Conservation (phyloP, 2,329 filamentous ascomycete genomes). For the Elsinoe batatas region DNA sequence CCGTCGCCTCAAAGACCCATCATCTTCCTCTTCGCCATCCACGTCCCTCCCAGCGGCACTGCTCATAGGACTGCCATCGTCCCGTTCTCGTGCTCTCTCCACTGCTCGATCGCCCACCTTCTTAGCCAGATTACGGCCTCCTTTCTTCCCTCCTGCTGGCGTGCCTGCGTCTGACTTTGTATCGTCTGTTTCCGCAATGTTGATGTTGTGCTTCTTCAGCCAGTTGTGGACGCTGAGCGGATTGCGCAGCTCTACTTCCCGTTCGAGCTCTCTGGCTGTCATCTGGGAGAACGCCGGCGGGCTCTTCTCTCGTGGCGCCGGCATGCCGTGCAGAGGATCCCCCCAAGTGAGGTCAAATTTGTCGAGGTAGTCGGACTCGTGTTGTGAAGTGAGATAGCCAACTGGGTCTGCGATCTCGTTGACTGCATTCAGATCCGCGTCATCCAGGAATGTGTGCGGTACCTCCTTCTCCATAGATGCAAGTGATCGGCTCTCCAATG, state of each 20-base stretch:
- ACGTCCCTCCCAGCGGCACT: conserved; percentile 27
- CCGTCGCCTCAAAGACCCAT: conserved; percentile 27
- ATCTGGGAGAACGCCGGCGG: conserved; percentile 35
- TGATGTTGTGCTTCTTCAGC: conserved; percentile 42
- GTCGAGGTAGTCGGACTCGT: conserved; percentile 64
- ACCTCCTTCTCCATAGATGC: conserved; percentile 32
- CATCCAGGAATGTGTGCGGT: conserved; percentile 24
- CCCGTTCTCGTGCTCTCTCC: conserved; percentile 24
- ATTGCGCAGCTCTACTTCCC: conserved; percentile 54
- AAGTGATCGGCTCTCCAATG: conserved; percentile 23
- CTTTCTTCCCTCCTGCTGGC: conserved; percentile 70
- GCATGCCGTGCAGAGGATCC: conserved; percentile 35
- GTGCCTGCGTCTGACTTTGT: conserved; percentile 42
- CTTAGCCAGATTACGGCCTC: conserved; percentile 26
- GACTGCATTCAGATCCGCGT: conserved; percentile 24
- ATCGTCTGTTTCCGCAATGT: conserved; percentile 13
- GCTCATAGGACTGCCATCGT: conserved; percentile 24
- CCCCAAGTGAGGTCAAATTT: conserved; percentile 48
- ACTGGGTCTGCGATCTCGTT: conserved; percentile 43
- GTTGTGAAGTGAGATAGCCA: conserved; percentile 57
- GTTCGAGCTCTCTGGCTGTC: conserved; percentile 39
- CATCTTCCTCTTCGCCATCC: conserved; percentile 30
- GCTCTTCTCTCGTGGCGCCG: conserved; percentile 15
- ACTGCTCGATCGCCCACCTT: conserved; percentile 28
- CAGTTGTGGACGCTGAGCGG: conserved; percentile 92